These are phyloP conservation scores for Leishmania amazonensis DNA, from an alignment of 208 protist species.

Conservation along the genomic window DNA sequence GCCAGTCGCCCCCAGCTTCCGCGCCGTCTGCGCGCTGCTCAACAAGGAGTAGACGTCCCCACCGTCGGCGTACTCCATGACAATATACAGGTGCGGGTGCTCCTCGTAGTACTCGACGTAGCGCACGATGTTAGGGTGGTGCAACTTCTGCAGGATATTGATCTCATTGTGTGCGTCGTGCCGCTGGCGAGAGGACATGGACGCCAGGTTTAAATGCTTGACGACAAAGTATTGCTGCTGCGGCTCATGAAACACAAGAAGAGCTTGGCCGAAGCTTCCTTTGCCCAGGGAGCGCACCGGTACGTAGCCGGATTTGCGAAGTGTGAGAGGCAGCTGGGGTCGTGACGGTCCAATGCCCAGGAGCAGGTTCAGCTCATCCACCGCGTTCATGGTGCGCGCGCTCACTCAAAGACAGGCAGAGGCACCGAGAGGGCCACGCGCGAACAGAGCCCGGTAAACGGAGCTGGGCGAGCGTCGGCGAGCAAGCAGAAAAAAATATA, in stretches of 20 bases:
- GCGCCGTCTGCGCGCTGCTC: slow-evolving; percentile 24
- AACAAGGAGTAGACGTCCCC: slow-evolving; percentile 83
- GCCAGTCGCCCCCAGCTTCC: not conserved
- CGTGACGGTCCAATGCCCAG: slow-evolving; percentile 81
- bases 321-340: slow-evolving; percentile 71
- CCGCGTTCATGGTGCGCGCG: slow-evolving; percentile 59
- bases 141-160: slow-evolving; percentile 74
- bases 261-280: slow-evolving; percentile 83
- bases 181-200: slow-evolving; percentile 70
- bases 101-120: slow-evolving; percentile 89
- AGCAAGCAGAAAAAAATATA: not conserved
- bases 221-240: slow-evolving; percentile 71
- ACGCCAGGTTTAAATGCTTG: slow-evolving; percentile 85
- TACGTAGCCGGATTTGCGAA: slow-evolving; percentile 68
- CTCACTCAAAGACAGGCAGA: not conserved
- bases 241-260: slow-evolving; percentile 74
- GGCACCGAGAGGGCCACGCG: slow-evolving; percentile 1
- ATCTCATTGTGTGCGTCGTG: slow-evolving; percentile 88
- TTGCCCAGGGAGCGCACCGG: slow-evolving; percentile 81
- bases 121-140: slow-evolving; percentile 89
- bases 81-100: slow-evolving; percentile 83
- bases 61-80: slow-evolving; percentile 92
- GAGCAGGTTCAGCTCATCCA: slow-evolving; percentile 87
- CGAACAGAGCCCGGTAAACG: not conserved
- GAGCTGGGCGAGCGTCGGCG: no score